Evolutionary conservation across 2,329 filamentous ascomycete genomes (phyloP), one percentile per base, ranked within the genome.

Genomic region (Penicillium sclerotigenum): DNA sequence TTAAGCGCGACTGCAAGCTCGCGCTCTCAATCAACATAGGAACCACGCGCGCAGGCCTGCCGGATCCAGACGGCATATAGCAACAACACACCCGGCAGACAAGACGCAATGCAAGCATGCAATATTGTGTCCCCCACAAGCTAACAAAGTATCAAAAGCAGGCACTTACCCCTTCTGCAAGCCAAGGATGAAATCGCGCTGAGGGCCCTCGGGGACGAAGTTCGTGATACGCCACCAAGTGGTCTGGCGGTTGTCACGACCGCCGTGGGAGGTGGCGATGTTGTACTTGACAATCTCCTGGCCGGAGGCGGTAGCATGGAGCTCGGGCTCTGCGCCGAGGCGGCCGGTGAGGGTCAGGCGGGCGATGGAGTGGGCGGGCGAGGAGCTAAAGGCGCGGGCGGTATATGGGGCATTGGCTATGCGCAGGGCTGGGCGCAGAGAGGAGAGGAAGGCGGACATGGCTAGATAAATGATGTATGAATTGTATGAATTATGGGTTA

Each of bases 281-380:
- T 85, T 78, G 73, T 96, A 97, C 67, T 83, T 84, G 69, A 97
- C 71, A 56, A 96, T 69, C 61, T 95, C 89, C 61, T 81, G 82
- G 56, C 91, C 91, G 50, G 79, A 87, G 67, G 83, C 82, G 46
- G 89, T 90, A 57, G 85, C 74, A 36, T 83, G 80, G 63, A 91
- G 68, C 80, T 97, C 92, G 56, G 94, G 93, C 51, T 85, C 82
- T 66, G 86, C 83, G 59, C 84, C 91, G 49, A 99, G 85, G 74
- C 91, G 88, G 70, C 94, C 94, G 65, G 97, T 83, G 74, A 99
- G 80, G 68, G 86, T 88, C 80, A 99, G 88, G 75, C 87, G 88
- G 65, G 94, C 90, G 64, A 94, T 70, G 60, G 84, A 82, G 63
- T 78, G 77, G 41, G 79, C 67, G 47, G 83, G 75, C 38, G 85